A percentile compares a stretch with the other conserved stretches of the same genome.
phyloP scores from a whole-genome alignment of 108 stramenopile species.

The Aureococcus anophagefferens region DNA sequence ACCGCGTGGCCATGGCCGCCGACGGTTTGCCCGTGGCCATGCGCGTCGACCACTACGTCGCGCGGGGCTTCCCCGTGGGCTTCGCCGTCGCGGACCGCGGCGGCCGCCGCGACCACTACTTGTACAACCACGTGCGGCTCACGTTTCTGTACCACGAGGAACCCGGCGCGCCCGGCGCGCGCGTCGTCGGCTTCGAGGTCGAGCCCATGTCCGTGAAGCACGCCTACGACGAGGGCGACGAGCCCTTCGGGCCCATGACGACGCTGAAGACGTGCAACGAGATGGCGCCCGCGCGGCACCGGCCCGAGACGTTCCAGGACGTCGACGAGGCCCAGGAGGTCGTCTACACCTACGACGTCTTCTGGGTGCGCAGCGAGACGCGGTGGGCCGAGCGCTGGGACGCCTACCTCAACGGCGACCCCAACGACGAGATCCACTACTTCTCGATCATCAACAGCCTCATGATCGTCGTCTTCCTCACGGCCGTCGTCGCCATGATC shows the following conservation, averaged over 20 bases:
- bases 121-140: slow-evolving; percentile 84
- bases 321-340: slow-evolving; percentile 49
- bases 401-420: slow-evolving; percentile 79
- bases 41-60: background rate
- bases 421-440: slow-evolving; percentile 95
- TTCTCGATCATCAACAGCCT: slow-evolving; percentile 96
- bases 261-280: no score
- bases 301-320: slow-evolving; percentile 7
- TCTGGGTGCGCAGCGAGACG: slow-evolving; percentile 65
- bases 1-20: slow-evolving; percentile 73
- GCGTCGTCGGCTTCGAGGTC: slow-evolving; percentile 87
- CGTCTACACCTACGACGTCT: slow-evolving; percentile 82
- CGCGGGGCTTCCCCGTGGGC: no score
- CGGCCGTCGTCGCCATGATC: slow-evolving; percentile 88
- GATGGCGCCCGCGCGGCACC: no score
- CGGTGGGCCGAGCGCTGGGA: slow-evolving; percentile 98
- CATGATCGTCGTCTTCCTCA: slow-evolving; percentile 95
- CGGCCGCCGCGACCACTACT: slow-evolving; percentile 39
- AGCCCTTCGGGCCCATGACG: background rate
- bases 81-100: no score
- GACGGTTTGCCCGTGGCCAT: slow-evolving; percentile 44
- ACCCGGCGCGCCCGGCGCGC: slow-evolving; percentile 48
- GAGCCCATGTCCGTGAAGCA: slow-evolving; percentile 69
- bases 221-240: slow-evolving; percentile 12
- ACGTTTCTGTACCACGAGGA: slow-evolving; percentile 63